A percentile compares a stretch with the other conserved stretches of the same genome.
These are phyloP conservation scores for Patellifolia procumbens DNA, from an alignment of 179 eudicot genomes.

Conservation along the genomic window DNA sequence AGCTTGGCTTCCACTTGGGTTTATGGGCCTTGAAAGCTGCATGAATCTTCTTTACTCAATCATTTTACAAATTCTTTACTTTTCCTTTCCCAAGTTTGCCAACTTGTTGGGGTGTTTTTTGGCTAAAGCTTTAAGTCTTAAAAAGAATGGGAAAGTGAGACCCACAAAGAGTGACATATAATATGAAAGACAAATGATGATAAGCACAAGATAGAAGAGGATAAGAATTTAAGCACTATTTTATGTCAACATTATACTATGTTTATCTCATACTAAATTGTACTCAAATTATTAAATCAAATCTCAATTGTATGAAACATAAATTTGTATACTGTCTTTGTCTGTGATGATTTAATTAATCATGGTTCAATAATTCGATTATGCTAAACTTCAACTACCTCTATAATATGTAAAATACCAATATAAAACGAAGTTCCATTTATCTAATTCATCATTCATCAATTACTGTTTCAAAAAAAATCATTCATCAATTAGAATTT, in stretches of 20 bases:
- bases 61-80: neutral
- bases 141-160: neutral
- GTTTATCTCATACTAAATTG: neutral
- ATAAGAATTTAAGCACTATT: slow-evolving; percentile 21
- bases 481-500: too few species aligned
- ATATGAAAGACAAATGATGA: neutral
- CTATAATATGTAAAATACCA: neutral
- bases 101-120: slow-evolving; percentile 1
- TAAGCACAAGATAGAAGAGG: slow-evolving; percentile 18
- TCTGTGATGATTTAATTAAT: neutral
- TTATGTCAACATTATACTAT: neutral
- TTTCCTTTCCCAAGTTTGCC: slow-evolving; percentile 2
- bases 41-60: neutral
- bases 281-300: neutral
- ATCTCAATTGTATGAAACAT: neutral
- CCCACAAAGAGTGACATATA: slow-evolving; percentile 15
- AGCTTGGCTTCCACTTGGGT: slow-evolving; percentile 8
- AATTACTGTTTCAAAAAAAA: too few species aligned
- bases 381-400: neutral
- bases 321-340: neutral
- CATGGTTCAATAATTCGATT: neutral
- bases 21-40: neutral
- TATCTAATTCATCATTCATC: too few species aligned
- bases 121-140: neutral
- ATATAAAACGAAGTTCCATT: too few species aligned